Percentiles rank a stretch among this genome's conserved stretches.
Evolutionary conservation across 208 protist genomes (phyloP).

Genomic region (Acanthamoeba sp.): DNA sequence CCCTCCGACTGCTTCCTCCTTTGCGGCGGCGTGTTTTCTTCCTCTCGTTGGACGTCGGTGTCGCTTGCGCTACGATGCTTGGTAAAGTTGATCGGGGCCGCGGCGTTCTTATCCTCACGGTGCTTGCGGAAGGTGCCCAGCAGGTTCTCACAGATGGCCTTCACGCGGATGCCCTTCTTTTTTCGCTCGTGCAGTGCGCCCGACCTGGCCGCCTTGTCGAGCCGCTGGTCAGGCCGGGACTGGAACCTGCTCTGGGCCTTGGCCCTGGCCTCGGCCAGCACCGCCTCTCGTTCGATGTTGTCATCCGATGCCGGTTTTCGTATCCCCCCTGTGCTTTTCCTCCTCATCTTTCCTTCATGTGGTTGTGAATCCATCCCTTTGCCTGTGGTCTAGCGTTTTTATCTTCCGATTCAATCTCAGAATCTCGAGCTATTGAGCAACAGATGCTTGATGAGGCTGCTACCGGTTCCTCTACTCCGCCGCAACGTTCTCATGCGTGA

Average conservation of each 20-base stretch:
- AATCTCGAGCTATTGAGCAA: no score
- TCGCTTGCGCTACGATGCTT: neutral
- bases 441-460: no score
- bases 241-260: constrained; percentile 2
- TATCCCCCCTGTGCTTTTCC: neutral
- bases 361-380: neutral
- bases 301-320: neutral
- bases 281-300: neutral
- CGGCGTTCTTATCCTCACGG: neutral
- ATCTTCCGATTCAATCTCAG: no score
- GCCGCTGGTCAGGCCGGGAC: neutral
- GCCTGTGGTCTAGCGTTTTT: neutral
- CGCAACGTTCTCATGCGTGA: no score
- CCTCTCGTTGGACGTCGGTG: no score
- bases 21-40: no score
- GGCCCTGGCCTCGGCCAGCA: neutral
- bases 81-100: neutral
- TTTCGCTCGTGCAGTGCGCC: neutral
- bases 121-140: neutral
- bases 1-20: no score
- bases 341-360: neutral
- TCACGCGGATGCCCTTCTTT: neutral
- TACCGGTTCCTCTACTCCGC: no score
- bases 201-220: neutral
- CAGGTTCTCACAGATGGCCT: neutral